Evolutionary conservation across 257 asterid species (phyloP).

Genomic region (Gentiana dahurica): DNA sequence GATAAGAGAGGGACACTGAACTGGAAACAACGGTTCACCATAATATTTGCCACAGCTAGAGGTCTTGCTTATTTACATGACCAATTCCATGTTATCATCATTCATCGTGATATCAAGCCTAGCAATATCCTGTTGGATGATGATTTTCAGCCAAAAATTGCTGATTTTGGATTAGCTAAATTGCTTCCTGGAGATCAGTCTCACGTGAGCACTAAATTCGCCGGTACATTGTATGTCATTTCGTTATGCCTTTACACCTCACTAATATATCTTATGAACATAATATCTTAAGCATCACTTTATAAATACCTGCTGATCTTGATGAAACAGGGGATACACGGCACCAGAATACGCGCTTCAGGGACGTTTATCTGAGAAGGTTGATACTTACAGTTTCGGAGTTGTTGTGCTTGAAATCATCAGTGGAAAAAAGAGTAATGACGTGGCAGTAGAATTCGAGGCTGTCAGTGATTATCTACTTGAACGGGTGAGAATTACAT

Average conservation of each 20-base stretch:
- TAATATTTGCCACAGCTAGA: slow-evolving; percentile 3
- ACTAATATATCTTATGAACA: too few relatives aligned
- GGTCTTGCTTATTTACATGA: slow-evolving; percentile 12
- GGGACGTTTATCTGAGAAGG: slow-evolving; percentile 80
- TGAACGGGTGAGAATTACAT: slow-evolving; percentile 34
- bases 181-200: slow-evolving; percentile 2
- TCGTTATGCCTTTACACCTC: neutral
- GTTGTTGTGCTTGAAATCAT: slow-evolving; percentile 57
- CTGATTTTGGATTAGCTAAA: slow-evolving; percentile 6
- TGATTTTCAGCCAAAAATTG: slow-evolving; percentile 3
- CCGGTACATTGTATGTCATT: slow-evolving; percentile 2
- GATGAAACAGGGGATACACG: slow-evolving; percentile 56
- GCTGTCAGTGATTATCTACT: slow-evolving; percentile 52
- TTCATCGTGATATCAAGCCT: slow-evolving; percentile 11
- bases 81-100: slow-evolving; percentile 11
- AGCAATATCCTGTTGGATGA: slow-evolving; percentile 6
- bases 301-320: too few relatives aligned
- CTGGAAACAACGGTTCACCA: slow-evolving; percentile 5
- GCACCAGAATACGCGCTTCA: slow-evolving; percentile 80
- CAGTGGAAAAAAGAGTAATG: slow-evolving; percentile 55
- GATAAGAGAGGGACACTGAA: slow-evolving; percentile 3
- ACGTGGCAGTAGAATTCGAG: slow-evolving; percentile 23
- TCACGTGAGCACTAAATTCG: slow-evolving; percentile 6
- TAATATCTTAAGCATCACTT: neutral
- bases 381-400: slow-evolving; percentile 72